Evolutionary conservation across 768 basidiomycete species (phyloP), one percentile per base, ranked within the genome.

Genomic region (Hortiboletus campestris): DNA sequence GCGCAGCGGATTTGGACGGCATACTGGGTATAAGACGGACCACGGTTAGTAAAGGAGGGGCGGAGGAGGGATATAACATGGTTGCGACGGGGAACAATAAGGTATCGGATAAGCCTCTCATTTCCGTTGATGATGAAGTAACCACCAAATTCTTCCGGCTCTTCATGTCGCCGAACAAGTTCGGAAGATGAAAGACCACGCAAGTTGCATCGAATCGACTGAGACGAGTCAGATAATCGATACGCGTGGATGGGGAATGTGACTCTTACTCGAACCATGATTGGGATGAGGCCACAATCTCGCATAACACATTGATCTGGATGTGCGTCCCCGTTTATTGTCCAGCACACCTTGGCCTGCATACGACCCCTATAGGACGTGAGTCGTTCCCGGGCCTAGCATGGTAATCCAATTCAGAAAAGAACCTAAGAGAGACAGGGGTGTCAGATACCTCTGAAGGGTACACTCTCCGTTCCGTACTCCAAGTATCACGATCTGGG

Each of bases 41-140:
- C 97, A 57, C 97, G 91, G 61, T 91, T 94, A 49, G 84, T 72
- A 71, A 98, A 99, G 12, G 93, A 88, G 20, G 93, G 89, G 46
- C 97, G 92, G 63, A 89, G 78, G 63, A 99, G 85, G 46, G 94
- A 88, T 61, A 95, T 91, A 65, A 92, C 94, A 75, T 98, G 94
- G 69, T 98, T 94, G 50, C 97, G 84, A 28, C 97, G 88, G 13
- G 95, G 96, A 38, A 99, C 82, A 66, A 98, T 94, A 68, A 98
- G 86, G 75, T 94, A 98, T 59, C 97, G 93, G 63, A 99, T 95
- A 59, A 99, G 84, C 75, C 94, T 93, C 75, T 99, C 97, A 74
- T 98, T 98, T 58, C 97, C 97, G 71, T 99, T 99, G 72, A 99
- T 86, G 68, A 99, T 84, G 69, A 99, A 99, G 75, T 99, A 98